These are phyloP conservation scores for Flaveria bidentis DNA, from an alignment of 129 eudicot genomes.

Conservation along the genomic window DNA sequence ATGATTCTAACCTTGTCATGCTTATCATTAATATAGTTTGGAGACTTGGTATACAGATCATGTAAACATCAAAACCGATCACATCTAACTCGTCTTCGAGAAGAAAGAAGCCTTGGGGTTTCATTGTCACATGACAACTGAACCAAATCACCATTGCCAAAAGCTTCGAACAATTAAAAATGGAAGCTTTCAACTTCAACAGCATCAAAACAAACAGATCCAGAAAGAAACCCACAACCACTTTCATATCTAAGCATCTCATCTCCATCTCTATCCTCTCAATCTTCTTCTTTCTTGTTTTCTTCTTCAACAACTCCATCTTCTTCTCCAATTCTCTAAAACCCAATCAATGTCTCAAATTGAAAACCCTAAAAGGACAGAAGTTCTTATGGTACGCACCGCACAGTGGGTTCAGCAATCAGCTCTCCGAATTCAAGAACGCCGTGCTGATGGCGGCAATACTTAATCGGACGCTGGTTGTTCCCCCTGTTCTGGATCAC, in stretches of 20 bases:
- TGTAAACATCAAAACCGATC: too few relatives aligned
- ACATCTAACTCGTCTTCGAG: too few relatives aligned
- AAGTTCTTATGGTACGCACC: conserved; percentile 87
- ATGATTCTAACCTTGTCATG: too few relatives aligned
- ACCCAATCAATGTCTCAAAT: conserved; percentile 10
- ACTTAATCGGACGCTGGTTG: conserved; percentile 76
- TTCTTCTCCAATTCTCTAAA: conserved; percentile 38
- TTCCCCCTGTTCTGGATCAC: conserved; percentile 95
- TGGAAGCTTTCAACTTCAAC: conserved; percentile 39
- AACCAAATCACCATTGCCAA: conserved; percentile 1
- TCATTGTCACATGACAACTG: not conserved
- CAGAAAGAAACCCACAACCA: conserved; percentile 42
- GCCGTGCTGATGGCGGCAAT: conserved; percentile 67
- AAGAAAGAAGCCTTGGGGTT: not conserved
- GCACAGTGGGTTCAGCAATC: conserved; percentile 99
- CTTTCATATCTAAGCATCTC: conserved; percentile 36
- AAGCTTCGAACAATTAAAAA: conserved; percentile 14
- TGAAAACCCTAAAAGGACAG: conserved; percentile 30
- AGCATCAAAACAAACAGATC: conserved; percentile 33
- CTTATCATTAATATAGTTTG: too few relatives aligned
- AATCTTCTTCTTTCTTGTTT: conserved; percentile 38
- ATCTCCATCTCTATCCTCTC: conserved; percentile 38
- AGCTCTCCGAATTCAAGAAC: conserved; percentile 86
- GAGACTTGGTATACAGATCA: too few relatives aligned
- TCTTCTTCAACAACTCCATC: conserved; percentile 45